Base-by-base conservation (phyloP, 352 stramenopile species). In the Pythium oligandrum region DNA sequence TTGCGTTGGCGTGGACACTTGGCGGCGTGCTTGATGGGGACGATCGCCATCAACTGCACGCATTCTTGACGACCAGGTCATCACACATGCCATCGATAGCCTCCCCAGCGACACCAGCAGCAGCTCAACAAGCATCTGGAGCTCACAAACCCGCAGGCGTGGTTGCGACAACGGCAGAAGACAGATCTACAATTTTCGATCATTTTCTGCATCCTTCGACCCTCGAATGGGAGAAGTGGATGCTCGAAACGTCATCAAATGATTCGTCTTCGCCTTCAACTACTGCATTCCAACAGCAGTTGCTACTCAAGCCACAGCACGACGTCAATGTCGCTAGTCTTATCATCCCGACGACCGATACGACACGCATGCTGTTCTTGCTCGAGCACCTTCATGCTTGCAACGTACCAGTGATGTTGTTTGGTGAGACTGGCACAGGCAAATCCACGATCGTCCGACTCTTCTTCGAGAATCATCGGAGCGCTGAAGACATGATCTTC, bases 151-250 rank as follows among this genome's bases (percentile, higher is more conserved):
- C 17, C 17, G 17, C 17, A 26, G 17, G 17, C 17, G 17, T 26
- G 17, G n/a, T 40, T 31, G 32, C 36, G 61, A 55, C 61, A 76
- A 4, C 48, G 6, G 43, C 6, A 30, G 43, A n/a, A 48, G 68
- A 45, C 53, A 77, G 44, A 61, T 45, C 49, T 48, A 96, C 88
- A 17, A 82, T 98, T 37, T 98, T 97, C 50, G 93, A 98, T 43
- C 95, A 91, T 57, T 90, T 86, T 33, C 71, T 97, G 11, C 90
- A 97, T 59, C 60, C 75, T 5, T 88, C 88, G 48, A 96, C 86
- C 9, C 81, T 96, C 30, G 87, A 96, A 43, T 97, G 90, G 90
- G 86, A 96, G 55, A 78, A 77, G 35, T 97, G 90, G 88, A 56
- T 59, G 36, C 61, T 82, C 5, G 78, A 88, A 26, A 40, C 17